Evolutionary conservation across 768 basidiomycete species (phyloP).

Genomic region (Mycena epipterygia): DNA sequence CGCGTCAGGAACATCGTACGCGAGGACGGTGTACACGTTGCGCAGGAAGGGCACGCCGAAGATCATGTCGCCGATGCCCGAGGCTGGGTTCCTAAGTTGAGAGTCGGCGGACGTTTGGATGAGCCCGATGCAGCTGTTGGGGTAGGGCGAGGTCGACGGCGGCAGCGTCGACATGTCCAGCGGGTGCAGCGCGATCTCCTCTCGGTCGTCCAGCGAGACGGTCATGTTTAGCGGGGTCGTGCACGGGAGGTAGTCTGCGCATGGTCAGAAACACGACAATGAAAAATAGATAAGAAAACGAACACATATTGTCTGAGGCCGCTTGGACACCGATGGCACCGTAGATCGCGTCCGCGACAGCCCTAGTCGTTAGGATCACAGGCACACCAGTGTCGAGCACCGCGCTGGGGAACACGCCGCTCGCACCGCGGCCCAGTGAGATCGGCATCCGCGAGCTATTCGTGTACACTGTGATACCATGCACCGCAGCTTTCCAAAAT

Average conservation of each 20-base stretch:
- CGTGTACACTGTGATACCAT: conserved; percentile 70
- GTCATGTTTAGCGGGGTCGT: conserved; percentile 78
- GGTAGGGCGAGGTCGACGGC: conserved; percentile 53
- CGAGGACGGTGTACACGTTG: conserved; percentile 76
- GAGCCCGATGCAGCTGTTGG: conserved; percentile 70
- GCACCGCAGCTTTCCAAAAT: conserved; percentile 75
- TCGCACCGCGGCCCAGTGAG: conserved; percentile 41
- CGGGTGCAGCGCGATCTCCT: conserved; percentile 76
- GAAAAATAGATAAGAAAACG: not conserved
- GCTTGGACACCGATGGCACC: conserved; percentile 76
- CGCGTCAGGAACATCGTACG: conserved; percentile 63
- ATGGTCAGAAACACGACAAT: not conserved
- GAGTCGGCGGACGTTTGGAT: conserved; percentile 69
- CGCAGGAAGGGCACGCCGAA: conserved; percentile 25
- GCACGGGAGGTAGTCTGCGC: conserved; percentile 81
- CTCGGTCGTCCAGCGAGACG: conserved; percentile 71
- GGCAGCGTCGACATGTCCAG: conserved; percentile 77
- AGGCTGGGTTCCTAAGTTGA: conserved; percentile 51
- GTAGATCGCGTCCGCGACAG: conserved; percentile 82
- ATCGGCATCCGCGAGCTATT: conserved; percentile 24
- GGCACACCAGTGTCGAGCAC: conserved; percentile 84
- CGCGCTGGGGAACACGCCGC: conserved; percentile 66
- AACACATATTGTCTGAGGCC: conserved; percentile 75
- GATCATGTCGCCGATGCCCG: conserved; percentile 73
- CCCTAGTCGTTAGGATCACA: conserved; percentile 69